phyloP scores from a whole-genome alignment of 345 rosid genomes.

The Arabidopsis thaliana region DNA sequence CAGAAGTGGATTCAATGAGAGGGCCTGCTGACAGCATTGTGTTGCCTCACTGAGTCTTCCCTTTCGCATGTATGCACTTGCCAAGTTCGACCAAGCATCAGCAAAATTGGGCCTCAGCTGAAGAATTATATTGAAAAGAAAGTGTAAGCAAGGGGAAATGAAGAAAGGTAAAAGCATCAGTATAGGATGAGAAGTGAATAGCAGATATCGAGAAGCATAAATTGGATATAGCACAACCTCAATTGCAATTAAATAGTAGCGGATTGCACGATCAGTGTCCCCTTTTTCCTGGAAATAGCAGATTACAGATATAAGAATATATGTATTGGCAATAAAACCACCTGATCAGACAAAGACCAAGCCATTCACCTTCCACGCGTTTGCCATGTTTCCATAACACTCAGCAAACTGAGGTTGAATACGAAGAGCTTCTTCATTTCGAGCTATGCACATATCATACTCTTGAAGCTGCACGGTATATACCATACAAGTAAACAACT shows the following conservation, averaged over 20 bases:
- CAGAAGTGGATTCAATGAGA: slow-evolving; percentile 86
- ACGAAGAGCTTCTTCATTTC: slow-evolving; percentile 95
- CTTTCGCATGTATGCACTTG: slow-evolving; percentile 96
- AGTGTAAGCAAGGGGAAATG: slow-evolving; percentile 7
- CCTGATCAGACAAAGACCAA: slow-evolving; percentile 31
- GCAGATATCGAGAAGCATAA: slow-evolving; percentile 1
- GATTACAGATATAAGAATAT: slow-evolving; percentile 18
- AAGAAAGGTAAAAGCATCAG: slow-evolving; percentile 22
- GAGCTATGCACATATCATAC: slow-evolving; percentile 93
- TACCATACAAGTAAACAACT: slow-evolving; percentile 16
- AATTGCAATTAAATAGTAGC: slow-evolving; percentile 88
- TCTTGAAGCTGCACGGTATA: slow-evolving; percentile 69
- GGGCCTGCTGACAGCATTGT: slow-evolving; percentile 96
- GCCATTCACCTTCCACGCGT: slow-evolving; percentile 86
- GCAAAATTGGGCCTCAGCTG: slow-evolving; percentile 97
- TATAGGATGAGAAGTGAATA: slow-evolving; percentile 6
- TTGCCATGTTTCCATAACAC: slow-evolving; percentile 99
- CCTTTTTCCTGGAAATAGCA: slow-evolving; percentile 79
- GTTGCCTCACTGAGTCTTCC: slow-evolving; percentile 95
- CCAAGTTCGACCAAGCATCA: slow-evolving; percentile 99
- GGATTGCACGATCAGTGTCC: slow-evolving; percentile 86
- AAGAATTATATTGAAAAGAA: slow-evolving; percentile 23
- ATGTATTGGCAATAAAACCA: background rate
- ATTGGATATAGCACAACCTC: slow-evolving; percentile 65
- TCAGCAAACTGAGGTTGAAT: slow-evolving; percentile 94